phyloP scores from a whole-genome alignment of 257 asterid genomes.

The Primulina eburnea region DNA sequence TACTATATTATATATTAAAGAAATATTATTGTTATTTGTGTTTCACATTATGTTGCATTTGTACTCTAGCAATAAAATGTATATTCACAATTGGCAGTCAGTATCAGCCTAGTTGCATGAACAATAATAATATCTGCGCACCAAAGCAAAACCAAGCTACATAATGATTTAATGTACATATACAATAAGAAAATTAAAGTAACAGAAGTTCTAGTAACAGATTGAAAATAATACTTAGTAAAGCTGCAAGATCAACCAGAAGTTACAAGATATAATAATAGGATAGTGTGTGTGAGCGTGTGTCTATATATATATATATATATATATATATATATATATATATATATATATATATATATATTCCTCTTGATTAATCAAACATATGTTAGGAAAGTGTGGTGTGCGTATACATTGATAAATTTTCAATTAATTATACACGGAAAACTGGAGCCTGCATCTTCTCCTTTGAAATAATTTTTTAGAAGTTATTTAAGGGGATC shows the following conservation, averaged over 20 bases:
- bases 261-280: background rate
- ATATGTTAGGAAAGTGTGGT: background rate
- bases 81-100: background rate
- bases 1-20: background rate
- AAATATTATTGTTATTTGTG: too few relatives aligned
- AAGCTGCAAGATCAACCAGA: background rate
- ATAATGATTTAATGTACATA: background rate
- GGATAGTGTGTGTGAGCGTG: background rate
- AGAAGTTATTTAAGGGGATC: too few relatives aligned
- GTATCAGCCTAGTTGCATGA: background rate
- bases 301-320: too few relatives aligned
- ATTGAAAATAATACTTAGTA: background rate
- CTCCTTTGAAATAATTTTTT: too few relatives aligned
- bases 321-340: too few relatives aligned
- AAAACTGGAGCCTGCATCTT: too few relatives aligned
- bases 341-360: too few relatives aligned
- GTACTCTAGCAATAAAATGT: background rate
- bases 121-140: background rate
- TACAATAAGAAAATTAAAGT: too few relatives aligned
- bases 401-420: too few relatives aligned
- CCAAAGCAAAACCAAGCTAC: too few relatives aligned
- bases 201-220: background rate
- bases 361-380: background rate
- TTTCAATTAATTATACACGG: too few relatives aligned
- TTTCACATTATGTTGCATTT: background rate